Evolutionary conservation across 805 yeast species (phyloP), one percentile per base, ranked within the genome.

Genomic region (Wickerhamiella dianesei): DNA sequence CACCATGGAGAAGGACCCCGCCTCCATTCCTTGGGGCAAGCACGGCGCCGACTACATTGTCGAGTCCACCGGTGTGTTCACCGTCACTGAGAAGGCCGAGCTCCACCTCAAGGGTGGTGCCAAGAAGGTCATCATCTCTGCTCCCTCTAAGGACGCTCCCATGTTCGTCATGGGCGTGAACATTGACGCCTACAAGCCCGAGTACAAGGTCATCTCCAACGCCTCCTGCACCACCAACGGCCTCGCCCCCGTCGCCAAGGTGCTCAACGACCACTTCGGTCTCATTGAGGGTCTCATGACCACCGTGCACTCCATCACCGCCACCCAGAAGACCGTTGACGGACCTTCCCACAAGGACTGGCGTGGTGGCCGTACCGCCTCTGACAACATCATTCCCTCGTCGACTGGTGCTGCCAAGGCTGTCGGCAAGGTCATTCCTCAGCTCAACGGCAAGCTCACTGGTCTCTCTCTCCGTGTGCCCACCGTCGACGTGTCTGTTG

Each of bases 361-460:
- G 95, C 82, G 95, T 79, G 95, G 95, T 68, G 95, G 95, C 69
- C 82, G 95, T 75, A 82, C 95, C 60, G 95, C 95, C 66, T 81
- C 89, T 53, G 94, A 88, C 66, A 86, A 86, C 82, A 83, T 86
- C 69, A 86, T 86, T 59, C 95, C 95, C 64, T 84, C 94, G 37
- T 82, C 95, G 54, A 86, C 95, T 55, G 95, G 95, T 79, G 95
- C 95, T 62, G 95, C 95, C 64, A 86, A 86, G 80, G 95, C 95
- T 57, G 95, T 86, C 61, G 95, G 95, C 69, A 84, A 84, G 78
- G 95, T 86, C 61, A 80, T 86, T 62, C 95, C 95, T 57, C 80
- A 74, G 62, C 77, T 86, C 63, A 80, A 81, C 72, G 95, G 95
- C 64, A 85, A 84, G 75, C 80, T 86, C 69, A 86, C 95, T 57